phyloP scores from a whole-genome alignment of 345 rosid genomes.

The Cochlearia excelsa region DNA sequence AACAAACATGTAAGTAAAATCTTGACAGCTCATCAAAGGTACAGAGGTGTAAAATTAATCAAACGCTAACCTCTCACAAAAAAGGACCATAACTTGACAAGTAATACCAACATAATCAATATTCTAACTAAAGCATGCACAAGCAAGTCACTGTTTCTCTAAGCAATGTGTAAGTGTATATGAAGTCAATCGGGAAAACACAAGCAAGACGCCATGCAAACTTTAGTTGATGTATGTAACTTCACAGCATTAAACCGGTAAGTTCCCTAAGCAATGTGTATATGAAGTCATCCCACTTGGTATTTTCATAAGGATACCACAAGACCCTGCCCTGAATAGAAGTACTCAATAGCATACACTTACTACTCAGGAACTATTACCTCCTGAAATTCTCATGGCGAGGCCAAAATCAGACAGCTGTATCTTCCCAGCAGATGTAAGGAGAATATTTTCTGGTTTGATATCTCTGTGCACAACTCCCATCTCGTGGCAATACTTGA shows the following conservation, averaged over 20 bases:
- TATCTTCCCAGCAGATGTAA: slow-evolving; percentile 62
- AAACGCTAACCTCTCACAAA: not conserved
- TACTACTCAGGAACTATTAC: slow-evolving; percentile 28
- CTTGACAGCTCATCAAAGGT: not conserved
- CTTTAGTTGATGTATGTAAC: too few relatives aligned
- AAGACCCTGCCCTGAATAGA: not conserved
- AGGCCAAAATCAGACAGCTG: slow-evolving; percentile 96
- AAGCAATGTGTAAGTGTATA: too few relatives aligned
- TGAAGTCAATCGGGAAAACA: too few relatives aligned
- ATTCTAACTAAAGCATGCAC: too few relatives aligned
- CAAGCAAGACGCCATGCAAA: too few relatives aligned
- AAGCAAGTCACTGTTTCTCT: too few relatives aligned
- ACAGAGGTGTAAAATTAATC: slow-evolving; percentile 17
- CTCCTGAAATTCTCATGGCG: slow-evolving; percentile 92
- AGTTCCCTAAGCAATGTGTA: slow-evolving; percentile 7
- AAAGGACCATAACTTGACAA: too few relatives aligned
- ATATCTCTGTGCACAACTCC: slow-evolving; percentile 96
- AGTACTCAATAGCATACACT: slow-evolving; percentile 4
- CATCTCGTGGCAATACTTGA: slow-evolving; percentile 93
- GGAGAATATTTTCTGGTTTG: slow-evolving; percentile 91
- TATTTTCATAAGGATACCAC: slow-evolving; percentile 15
- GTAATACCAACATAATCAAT: too few relatives aligned
- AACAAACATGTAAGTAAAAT: not conserved
- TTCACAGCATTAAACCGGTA: not conserved
- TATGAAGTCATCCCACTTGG: slow-evolving; percentile 15